phyloP scores from a whole-genome alignment of 352 stramenopile species.

The Pythium sp. region DNA sequence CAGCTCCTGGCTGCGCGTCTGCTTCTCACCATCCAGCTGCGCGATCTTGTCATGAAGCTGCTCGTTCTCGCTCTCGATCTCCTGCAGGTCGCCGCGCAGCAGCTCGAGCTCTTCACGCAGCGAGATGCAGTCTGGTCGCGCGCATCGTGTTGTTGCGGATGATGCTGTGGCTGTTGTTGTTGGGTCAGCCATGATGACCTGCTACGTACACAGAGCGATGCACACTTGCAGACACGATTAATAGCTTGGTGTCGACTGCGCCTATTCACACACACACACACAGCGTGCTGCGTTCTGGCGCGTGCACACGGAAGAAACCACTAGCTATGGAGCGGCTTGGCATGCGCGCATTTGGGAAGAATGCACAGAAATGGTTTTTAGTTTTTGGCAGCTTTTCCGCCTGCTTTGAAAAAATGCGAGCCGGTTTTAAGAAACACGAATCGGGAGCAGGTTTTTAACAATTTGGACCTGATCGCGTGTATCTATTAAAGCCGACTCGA shows the following conservation, averaged over 20 bases:
- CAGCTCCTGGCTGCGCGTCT: slow-evolving; percentile 12
- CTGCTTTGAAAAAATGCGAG: background rate
- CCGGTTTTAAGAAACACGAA: background rate
- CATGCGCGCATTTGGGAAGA: background rate
- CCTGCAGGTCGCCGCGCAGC: slow-evolving; percentile 51
- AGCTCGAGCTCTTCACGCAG: slow-evolving; percentile 65
- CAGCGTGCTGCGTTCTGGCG: background rate
- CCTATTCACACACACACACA: background rate
- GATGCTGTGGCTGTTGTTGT: background rate
- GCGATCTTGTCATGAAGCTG: slow-evolving; percentile 60
- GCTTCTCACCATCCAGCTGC: slow-evolving; percentile 29
- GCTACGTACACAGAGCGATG: background rate
- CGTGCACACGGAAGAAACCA: background rate
- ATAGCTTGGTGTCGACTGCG: background rate
- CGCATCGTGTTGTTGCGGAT: slow-evolving; percentile 26
- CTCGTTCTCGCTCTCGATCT: slow-evolving; percentile 63
- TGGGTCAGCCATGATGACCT: background rate
- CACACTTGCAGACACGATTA: background rate
- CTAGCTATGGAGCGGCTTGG: background rate
- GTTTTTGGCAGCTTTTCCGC: background rate
- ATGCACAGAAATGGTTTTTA: background rate
- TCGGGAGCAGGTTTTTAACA: too few species aligned
- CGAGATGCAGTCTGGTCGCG: slow-evolving; percentile 58
- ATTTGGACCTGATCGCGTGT: too few species aligned
- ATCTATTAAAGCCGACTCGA: too few species aligned